Evolutionary conservation across 139 green algal species (phyloP), one percentile per base, ranked within the genome.

Genomic region (Microglena sp.): DNA sequence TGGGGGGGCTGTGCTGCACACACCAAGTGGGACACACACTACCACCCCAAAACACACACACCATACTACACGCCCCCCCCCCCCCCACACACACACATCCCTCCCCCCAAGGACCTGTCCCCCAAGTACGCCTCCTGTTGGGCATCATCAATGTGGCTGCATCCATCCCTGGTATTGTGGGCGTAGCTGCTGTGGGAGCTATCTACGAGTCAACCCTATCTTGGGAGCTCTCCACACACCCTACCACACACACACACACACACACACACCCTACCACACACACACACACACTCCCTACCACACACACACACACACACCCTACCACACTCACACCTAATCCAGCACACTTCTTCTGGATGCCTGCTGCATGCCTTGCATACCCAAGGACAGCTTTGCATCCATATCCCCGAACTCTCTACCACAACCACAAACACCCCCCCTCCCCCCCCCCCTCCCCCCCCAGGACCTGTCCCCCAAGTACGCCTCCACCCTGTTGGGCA

Each of bases 121-220:
- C 87, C 87, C 15, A 88, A 88, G 45, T 96, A 97, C 72, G 85
- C 90, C 1, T 74, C 79, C 28, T 98, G 70, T 82, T 98, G 66
- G 91, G 88, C 31, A 75, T 97, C 15, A 98, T 88, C 46, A 98
- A 97, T 79, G 95, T 89, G 8, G 66, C 73, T 3, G 92, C 87
- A 27, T 83, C 86, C 2, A 56, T 97, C 24, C 92, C 92, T 0
- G 92, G 92, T 40, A 89, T 97, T 57, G 64, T 97, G 24, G 92
- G 92, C 1, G 90, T 96, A 2, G 74, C 82, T 7, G 69, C 77
- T 2, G 86, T 86, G 31, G 70, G 74, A 30, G 68, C 73, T 26
- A 73, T 95, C 54, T 84, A 80, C 26, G 87, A 95, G 63, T 21
- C 64, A n/a, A 93, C 85, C 0, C n/a, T n/a, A n/a, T 79, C 69